Percentiles rank a stretch among this genome's conserved stretches.
Evolutionary conservation across 768 basidiomycete species (phyloP).

Genomic region (Polyporus arcularius): DNA sequence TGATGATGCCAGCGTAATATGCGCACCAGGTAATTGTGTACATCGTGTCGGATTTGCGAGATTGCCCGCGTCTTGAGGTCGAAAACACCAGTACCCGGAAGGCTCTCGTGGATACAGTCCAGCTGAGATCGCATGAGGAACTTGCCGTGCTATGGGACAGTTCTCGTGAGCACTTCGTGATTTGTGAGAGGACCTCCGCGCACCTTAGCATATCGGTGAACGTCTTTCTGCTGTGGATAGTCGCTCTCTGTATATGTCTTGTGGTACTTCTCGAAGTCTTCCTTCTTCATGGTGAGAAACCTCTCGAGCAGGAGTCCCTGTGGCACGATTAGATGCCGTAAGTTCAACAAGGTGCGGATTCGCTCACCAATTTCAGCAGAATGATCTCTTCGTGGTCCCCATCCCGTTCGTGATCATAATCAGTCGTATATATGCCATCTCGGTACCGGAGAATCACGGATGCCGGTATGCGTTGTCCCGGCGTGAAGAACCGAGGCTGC

Average conservation of each 20-base stretch:
- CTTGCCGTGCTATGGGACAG: conserved; percentile 44
- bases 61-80: conserved; percentile 96
- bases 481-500: conserved; percentile 52
- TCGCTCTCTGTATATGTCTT: conserved; percentile 28
- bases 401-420: conserved; percentile 48
- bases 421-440: conserved; percentile 69
- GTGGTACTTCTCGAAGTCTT: conserved; percentile 61
- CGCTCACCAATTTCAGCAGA: conserved; percentile 60
- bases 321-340: background rate
- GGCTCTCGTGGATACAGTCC: conserved; percentile 76
- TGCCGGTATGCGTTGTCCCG: conserved; percentile 77
- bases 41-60: conserved; percentile 79
- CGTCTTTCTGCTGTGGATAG: conserved; percentile 47
- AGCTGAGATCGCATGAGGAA: conserved; percentile 96
- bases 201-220: conserved; percentile 87
- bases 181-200: conserved; percentile 10
- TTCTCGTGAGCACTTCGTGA: too few relatives aligned
- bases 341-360: background rate
- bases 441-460: conserved; percentile 66
- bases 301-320: conserved; percentile 91
- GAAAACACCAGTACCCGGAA: conserved; percentile 91
- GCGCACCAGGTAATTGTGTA: conserved; percentile 75
- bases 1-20: background rate
- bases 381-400: conserved; percentile 58
- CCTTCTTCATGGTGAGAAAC: conserved; percentile 67